Evolutionary conservation across 202 grass and related monocot genomes (phyloP).

Genomic region (Tripidium arundinaceum): DNA sequence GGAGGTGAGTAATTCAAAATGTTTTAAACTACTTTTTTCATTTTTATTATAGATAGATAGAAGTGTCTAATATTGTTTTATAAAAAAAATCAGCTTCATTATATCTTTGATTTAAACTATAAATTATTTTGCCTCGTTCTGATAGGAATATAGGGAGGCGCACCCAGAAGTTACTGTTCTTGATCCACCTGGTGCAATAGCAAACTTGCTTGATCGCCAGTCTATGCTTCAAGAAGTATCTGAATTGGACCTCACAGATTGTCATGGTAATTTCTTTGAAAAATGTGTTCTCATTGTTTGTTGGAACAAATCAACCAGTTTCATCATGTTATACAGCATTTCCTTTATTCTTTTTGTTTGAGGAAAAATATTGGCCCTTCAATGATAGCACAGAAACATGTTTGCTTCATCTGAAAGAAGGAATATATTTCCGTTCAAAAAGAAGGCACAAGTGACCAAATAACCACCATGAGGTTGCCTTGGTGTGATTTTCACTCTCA

Average conservation of each 20-base stretch:
- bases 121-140: conserved; percentile 1
- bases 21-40: conserved; percentile 26
- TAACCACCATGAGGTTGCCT: not conserved
- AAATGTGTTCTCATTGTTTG: not conserved
- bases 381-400: not conserved
- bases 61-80: conserved; percentile 10
- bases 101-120: conserved; percentile 6
- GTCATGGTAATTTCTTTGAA: conserved; percentile 59
- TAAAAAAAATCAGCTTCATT: not conserved
- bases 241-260: conserved; percentile 58
- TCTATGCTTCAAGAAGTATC: conserved; percentile 85
- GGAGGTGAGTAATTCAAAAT: conserved; percentile 58
- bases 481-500: not conserved
- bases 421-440: not conserved
- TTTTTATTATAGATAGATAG: not conserved
- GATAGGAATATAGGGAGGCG: not conserved
- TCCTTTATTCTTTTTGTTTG: not conserved
- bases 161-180: no score
- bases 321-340: not conserved
- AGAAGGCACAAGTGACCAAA: not conserved
- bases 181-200: conserved; percentile 53
- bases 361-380: not conserved
- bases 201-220: conserved; percentile 67
- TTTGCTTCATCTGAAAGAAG: not conserved
- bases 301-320: conserved; percentile 3